These are phyloP conservation scores for Phragmites australis DNA, from an alignment of 176 grass and related monocot genomes.

Conservation along the genomic window DNA sequence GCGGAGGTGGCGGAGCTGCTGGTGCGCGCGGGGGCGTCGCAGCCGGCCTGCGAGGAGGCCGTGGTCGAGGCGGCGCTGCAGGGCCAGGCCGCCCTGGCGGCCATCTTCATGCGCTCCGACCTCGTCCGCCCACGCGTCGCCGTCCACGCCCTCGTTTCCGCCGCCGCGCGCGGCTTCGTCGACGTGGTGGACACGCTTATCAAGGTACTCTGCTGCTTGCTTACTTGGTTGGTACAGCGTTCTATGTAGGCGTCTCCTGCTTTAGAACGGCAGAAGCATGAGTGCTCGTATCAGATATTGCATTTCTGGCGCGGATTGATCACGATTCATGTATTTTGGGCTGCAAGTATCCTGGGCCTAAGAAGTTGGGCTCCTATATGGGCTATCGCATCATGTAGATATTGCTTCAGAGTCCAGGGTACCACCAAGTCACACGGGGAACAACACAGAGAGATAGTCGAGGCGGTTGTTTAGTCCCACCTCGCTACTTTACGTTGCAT, in stretches of 20 bases:
- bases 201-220: conserved; percentile 39
- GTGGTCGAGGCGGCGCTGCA: conserved; percentile 84
- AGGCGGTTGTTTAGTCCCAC: conserved; percentile 43
- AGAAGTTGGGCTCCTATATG: background rate
- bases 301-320: background rate
- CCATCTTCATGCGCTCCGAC: conserved; percentile 78
- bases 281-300: background rate
- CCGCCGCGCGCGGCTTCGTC: conserved; percentile 68
- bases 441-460: background rate
- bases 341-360: background rate
- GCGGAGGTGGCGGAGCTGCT: conserved; percentile 73
- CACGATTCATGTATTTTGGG: background rate
- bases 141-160: conserved; percentile 78
- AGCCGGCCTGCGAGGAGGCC: conserved; percentile 95
- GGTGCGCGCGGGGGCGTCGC: conserved; percentile 74
- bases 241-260: background rate
- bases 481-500: rapidly evolving
- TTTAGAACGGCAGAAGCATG: too few species aligned
- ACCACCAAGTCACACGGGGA: background rate
- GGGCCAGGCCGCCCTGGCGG: conserved; percentile 60
- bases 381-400: background rate
- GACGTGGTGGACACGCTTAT: conserved; percentile 81
- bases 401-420: too few species aligned
- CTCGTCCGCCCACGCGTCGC: conserved; percentile 73
- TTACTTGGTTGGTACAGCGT: background rate